Evolutionary conservation across 2,329 filamentous ascomycete species (phyloP).

Genomic region (Alternaria rosae): DNA sequence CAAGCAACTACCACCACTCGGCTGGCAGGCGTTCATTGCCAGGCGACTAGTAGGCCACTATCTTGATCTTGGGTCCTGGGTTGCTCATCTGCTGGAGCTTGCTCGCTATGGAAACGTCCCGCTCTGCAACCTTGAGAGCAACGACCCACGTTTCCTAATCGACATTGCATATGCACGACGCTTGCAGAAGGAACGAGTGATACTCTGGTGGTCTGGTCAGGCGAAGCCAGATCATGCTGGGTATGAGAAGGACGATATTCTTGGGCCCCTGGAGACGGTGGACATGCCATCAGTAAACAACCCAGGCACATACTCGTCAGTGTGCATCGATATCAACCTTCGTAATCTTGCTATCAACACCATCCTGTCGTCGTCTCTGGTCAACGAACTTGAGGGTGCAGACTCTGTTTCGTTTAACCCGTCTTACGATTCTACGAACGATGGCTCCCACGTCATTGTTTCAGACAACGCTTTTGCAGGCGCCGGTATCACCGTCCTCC

Average conservation of each 20-base stretch:
- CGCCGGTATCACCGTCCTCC: constrained; percentile 85
- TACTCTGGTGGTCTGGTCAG: constrained; percentile 94
- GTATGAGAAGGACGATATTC: constrained; percentile 90
- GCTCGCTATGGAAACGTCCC: constrained; percentile 93
- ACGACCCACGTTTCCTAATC: constrained; percentile 93
- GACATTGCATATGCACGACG: constrained; percentile 93
- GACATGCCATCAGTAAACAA: constrained; percentile 94
- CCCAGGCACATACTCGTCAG: constrained; percentile 90
- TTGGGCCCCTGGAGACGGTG: constrained; percentile 82
- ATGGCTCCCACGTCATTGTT: constrained; percentile 74
- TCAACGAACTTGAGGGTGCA: constrained; percentile 93
- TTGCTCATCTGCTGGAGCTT: constrained; percentile 84
- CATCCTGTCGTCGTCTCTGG: constrained; percentile 91
- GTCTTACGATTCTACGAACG: constrained; percentile 65
- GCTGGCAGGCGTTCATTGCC: constrained; percentile 90
- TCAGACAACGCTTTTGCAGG: constrained; percentile 93
- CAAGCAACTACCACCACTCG: constrained; percentile 85
- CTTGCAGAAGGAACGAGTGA: constrained; percentile 88
- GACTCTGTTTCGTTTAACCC: constrained; percentile 88
- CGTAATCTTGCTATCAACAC: constrained; percentile 98
- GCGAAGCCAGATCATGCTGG: constrained; percentile 93
- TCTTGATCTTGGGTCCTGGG: constrained; percentile 90
- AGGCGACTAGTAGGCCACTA: constrained; percentile 89
- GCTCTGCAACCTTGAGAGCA: constrained; percentile 91
- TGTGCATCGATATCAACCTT: constrained; percentile 93